A percentile compares a stretch with the other conserved stretches of the same genome.
These are phyloP conservation scores for Colletotrichum sublineola DNA, from an alignment of 2,329 filamentous ascomycete genomes.

Conservation along the genomic window DNA sequence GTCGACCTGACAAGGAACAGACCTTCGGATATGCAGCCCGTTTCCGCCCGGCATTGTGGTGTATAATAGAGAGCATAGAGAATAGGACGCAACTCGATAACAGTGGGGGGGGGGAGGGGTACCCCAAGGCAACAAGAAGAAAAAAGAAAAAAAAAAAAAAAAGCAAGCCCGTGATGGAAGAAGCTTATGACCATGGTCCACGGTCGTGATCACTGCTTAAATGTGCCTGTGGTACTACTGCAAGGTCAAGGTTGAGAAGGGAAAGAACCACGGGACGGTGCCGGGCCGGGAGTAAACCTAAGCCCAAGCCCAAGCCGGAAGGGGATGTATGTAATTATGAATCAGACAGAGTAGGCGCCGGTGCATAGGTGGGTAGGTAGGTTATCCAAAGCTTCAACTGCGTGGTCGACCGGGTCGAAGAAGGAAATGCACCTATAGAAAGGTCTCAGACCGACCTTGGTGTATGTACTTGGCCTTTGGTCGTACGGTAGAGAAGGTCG, in stretches of 20 bases:
- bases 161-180: conserved; percentile 2
- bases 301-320: conserved; percentile 7
- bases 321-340: neutral
- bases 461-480: neutral
- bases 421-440: neutral
- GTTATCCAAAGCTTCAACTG: neutral
- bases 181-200: neutral
- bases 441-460: neutral
- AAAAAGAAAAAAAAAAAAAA: neutral
- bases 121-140: neutral
- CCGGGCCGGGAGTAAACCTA: conserved; percentile 8
- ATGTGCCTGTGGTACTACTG: neutral
- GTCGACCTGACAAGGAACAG: conserved; percentile 22
- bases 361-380: neutral
- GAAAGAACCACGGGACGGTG: conserved; percentile 1
- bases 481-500: neutral
- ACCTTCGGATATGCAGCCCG: conserved; percentile 4
- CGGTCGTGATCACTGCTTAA: conserved; percentile 2
- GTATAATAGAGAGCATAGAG: neutral
- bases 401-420: neutral
- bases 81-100: conserved; percentile 1
- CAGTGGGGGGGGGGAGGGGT: too few species aligned
- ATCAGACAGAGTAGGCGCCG: conserved; percentile 1
- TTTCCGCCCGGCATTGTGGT: neutral
- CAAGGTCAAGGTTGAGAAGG: conserved; percentile 12